These are phyloP conservation scores for Fusarium haematococcum DNA, from an alignment of 2,329 filamentous ascomycete genomes.

Conservation along the genomic window DNA sequence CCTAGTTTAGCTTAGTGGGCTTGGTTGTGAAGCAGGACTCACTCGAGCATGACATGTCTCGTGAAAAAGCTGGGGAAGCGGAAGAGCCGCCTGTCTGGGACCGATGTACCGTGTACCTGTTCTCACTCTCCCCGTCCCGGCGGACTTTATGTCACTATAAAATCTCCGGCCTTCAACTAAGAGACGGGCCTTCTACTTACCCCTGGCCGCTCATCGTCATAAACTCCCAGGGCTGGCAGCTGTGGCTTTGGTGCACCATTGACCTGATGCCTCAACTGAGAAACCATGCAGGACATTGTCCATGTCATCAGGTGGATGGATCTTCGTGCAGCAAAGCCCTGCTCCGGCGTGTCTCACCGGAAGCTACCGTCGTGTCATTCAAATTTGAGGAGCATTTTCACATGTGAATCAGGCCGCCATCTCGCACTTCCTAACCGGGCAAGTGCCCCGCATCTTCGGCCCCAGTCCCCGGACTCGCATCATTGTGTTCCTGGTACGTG, in stretches of 20 bases:
- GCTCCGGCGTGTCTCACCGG: background rate
- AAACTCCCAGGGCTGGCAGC: background rate
- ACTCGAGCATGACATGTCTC: conserved; percentile 19
- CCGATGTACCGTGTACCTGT: conserved; percentile 1
- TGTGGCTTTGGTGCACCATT: background rate
- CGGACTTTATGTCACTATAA: conserved; percentile 7
- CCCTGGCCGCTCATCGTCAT: conserved; percentile 8
- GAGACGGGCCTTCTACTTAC: conserved; percentile 2
- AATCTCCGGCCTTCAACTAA: conserved; percentile 4
- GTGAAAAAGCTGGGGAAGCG: conserved; percentile 37
- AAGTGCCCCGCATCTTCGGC: conserved; percentile 28
- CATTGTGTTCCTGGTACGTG: conserved; percentile 13
- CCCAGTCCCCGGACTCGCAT: conserved; percentile 20
- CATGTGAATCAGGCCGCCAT: conserved; percentile 18
- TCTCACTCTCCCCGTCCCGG: background rate
- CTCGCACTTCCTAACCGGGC: background rate
- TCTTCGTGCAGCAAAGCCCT: background rate
- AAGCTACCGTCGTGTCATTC: background rate
- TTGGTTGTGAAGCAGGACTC: conserved; percentile 3
- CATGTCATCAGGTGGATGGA: background rate
- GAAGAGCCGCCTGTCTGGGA: conserved; percentile 2
- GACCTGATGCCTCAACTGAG: background rate
- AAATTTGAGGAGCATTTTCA: conserved; percentile 20
- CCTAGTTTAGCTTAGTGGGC: conserved; percentile 37
- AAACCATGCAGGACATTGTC: background rate